Base-by-base conservation (phyloP, 2,329 filamentous ascomycete species). In the Neofusicoccum parvum region DNA sequence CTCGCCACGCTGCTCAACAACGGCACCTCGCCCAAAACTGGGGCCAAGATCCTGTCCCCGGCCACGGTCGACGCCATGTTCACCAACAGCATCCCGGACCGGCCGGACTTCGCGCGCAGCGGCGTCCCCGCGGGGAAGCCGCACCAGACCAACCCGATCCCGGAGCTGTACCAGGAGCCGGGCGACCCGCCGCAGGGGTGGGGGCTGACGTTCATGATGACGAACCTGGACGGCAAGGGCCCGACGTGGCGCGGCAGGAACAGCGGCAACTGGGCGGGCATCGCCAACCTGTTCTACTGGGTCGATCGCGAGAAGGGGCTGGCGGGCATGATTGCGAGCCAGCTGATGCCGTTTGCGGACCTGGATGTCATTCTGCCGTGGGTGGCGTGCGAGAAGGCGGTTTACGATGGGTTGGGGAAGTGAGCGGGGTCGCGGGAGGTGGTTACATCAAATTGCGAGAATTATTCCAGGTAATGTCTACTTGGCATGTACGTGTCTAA, bases 51-150 rank as follows among this genome's bases (percentile, higher is more conserved):
- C 37, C 79, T 92, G 6, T 77, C 80, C 20, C 79, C 82, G 15
- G 78, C 82, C 36, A 90, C 87, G 0, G 84, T 92, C 0, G 81
- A 88, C 12, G 75, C 84, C 37, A 89, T 91, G 86, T 90, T 88
- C 73, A 79, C 79, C 65, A 90, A 91, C 72, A 87, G 88, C 68
- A 83, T 89, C 59, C 80, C 84, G 0, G 67, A 82, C 1, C 81
- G 84, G 54, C 86, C 86, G 0, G 71, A 88, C 67, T 87, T 85
- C 65, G 80, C 80, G 1, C 79, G 83, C 0, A 39, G 80, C 66
- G 70, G 71, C 2, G 78, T 86, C 2, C 73, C 81, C 0, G 79
- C 80, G 1, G 76, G 83, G 0, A 86, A 86, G 67, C 81, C 81
- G 0, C 76, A 82, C 14, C 74, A 85, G 9, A 81, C 82, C 2